These are phyloP conservation scores for Emmonsiellopsis sp. DNA, from an alignment of 2,329 filamentous ascomycete genomes.

Conservation along the genomic window DNA sequence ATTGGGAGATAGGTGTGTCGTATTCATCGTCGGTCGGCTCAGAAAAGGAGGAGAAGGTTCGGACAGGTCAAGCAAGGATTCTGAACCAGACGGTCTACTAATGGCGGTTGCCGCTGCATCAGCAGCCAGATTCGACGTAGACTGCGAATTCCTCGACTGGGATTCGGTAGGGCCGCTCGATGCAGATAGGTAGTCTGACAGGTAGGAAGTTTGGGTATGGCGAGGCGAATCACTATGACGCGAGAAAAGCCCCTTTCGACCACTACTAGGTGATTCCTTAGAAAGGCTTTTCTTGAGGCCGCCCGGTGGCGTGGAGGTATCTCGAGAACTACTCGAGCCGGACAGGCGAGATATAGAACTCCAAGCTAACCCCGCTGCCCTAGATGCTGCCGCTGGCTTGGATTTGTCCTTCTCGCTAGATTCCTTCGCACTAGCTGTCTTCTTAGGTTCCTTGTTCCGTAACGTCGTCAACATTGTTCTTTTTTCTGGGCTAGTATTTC, in stretches of 20 bases:
- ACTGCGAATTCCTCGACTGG: conserved; percentile 9
- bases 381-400: conserved; percentile 41
- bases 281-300: neutral
- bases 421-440: conserved; percentile 9
- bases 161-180: neutral
- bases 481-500: conserved; percentile 55
- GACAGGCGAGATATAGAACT: conserved; percentile 25
- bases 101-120: conserved; percentile 11
- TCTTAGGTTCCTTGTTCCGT: conserved; percentile 39
- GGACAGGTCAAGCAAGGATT: conserved; percentile 4
- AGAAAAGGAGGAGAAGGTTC: conserved; percentile 6
- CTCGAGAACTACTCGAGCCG: conserved; percentile 16
- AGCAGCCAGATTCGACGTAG: conserved; percentile 4
- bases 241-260: conserved; percentile 1
- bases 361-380: conserved; percentile 58
- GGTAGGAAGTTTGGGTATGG: conserved; percentile 2
- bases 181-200: conserved; percentile 12
- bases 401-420: neutral
- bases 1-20: conserved; percentile 13
- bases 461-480: conserved; percentile 51
- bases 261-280: neutral
- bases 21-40: conserved; percentile 16
- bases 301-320: too few relatives aligned
- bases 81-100: conserved; percentile 3
- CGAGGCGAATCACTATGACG: neutral